These are phyloP conservation scores for Cryphonectria japonica DNA, from an alignment of 2,329 filamentous ascomycete species.

Conservation along the genomic window DNA sequence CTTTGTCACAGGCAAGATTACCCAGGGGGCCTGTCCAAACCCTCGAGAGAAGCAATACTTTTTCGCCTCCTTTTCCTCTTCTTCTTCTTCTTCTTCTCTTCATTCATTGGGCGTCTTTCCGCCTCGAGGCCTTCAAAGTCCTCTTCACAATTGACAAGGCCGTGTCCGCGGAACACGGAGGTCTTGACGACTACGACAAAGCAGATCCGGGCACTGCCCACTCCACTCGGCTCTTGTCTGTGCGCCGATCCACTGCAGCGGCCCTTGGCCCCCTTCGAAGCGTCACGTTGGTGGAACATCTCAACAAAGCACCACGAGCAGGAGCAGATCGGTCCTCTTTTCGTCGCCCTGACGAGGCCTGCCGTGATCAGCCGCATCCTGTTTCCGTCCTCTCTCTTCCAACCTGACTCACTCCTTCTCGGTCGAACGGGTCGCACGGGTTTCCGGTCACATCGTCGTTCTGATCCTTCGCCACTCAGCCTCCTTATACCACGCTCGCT, in stretches of 20 bases:
- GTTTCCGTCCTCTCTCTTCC: background rate
- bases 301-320: background rate
- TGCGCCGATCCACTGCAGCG: slow-evolving; percentile 14
- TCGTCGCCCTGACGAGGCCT: slow-evolving; percentile 1
- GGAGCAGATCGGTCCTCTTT: slow-evolving; percentile 11
- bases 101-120: background rate
- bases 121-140: background rate
- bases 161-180: slow-evolving; percentile 1
- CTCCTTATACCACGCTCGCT: slow-evolving; percentile 6
- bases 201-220: background rate
- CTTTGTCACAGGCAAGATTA: background rate
- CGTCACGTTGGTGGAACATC: slow-evolving; percentile 21
- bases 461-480: slow-evolving; percentile 15
- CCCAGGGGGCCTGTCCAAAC: background rate
- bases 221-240: slow-evolving; percentile 14
- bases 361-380: background rate
- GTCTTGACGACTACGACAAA: background rate
- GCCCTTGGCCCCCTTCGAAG: slow-evolving; percentile 1
- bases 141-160: background rate
- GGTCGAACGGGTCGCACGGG: slow-evolving; percentile 6
- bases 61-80: background rate
- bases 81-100: background rate
- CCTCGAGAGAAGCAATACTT: background rate
- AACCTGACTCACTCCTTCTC: slow-evolving; percentile 6
- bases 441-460: slow-evolving; percentile 7